phyloP scores from a whole-genome alignment of 257 asterid species.

The Knoxia roxburghii region DNA sequence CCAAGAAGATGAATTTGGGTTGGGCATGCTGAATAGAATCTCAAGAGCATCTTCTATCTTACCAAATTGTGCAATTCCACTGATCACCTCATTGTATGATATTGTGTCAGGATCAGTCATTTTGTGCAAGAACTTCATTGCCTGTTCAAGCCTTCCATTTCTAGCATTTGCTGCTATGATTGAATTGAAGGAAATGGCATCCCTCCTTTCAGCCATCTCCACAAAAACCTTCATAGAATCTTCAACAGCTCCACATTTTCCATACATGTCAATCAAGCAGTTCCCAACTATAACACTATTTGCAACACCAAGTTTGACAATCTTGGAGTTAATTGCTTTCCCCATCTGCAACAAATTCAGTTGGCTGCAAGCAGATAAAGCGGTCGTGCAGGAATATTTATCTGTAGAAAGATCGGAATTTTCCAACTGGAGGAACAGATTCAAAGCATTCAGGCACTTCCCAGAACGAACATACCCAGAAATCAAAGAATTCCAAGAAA shows the following conservation, averaged over 20 bases:
- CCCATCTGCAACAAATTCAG: constrained; percentile 44
- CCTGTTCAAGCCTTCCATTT: constrained; percentile 52
- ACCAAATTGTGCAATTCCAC: constrained; percentile 69
- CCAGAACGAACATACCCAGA: constrained; percentile 70
- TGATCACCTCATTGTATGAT: constrained; percentile 64
- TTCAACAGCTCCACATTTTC: constrained; percentile 53
- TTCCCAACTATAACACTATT: constrained; percentile 35
- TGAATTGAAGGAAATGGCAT: constrained; percentile 68
- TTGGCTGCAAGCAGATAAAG: constrained; percentile 66
- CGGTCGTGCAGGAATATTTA: constrained; percentile 67
- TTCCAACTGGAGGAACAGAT: constrained; percentile 46
- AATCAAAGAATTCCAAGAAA: constrained; percentile 81
- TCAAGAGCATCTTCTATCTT: constrained; percentile 52
- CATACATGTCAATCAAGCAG: constrained; percentile 72
- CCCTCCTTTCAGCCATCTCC: constrained; percentile 40
- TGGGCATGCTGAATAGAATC: constrained; percentile 38
- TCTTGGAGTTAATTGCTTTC: constrained; percentile 62
- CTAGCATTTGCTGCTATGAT: constrained; percentile 72
- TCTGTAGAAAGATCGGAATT: constrained; percentile 47
- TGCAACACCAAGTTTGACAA: constrained; percentile 54
- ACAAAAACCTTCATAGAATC: constrained; percentile 45
- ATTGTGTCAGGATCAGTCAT: constrained; percentile 67
- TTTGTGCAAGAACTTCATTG: constrained; percentile 31
- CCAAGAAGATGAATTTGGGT: constrained; percentile 83
- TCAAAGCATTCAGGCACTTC: constrained; percentile 44